A percentile compares a stretch with the other conserved stretches of the same genome.
Conservation (phyloP, 192 early-diverging fungal species). For the Rhizoclosmatium sp. region DNA sequence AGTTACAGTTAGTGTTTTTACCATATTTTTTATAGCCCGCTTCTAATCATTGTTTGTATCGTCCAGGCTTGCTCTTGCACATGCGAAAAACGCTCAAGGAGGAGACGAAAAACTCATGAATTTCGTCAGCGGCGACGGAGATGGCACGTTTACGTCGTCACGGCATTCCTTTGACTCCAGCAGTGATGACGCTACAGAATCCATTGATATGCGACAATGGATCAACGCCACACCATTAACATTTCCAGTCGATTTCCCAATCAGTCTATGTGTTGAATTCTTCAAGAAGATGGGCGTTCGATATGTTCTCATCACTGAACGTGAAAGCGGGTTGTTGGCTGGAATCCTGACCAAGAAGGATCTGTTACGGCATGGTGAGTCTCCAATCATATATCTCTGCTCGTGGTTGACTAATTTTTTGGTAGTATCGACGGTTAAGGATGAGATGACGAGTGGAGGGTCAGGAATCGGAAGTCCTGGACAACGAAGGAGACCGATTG, state of each 20-base stretch:
- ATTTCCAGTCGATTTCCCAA: slow-evolving; percentile 48
- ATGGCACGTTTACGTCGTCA: not conserved
- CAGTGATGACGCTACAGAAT: not conserved
- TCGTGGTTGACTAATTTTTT: not conserved
- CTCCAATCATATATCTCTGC: not conserved
- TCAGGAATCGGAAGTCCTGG: no score
- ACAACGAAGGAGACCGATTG: no score
- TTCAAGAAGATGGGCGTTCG: slow-evolving; percentile 64
- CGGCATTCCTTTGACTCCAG: slow-evolving; percentile 16
- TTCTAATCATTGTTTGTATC: not conserved
- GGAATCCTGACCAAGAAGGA: slow-evolving; percentile 59
- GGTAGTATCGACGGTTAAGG: not conserved
- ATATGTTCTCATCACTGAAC: slow-evolving; percentile 46
- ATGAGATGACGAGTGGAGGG: no score
- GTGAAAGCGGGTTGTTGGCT: slow-evolving; percentile 37
- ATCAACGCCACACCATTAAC: slow-evolving; percentile 59
- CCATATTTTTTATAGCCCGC: slow-evolving; percentile 7
- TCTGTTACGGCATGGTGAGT: slow-evolving; percentile 47
- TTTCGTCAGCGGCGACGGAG: slow-evolving; percentile 16
- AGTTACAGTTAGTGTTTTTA: slow-evolving; percentile 74
- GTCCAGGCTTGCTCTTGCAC: slow-evolving; percentile 7
- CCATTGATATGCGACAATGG: slow-evolving; percentile 55
- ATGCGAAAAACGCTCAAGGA: not conserved
- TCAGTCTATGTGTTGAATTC: slow-evolving; percentile 57
- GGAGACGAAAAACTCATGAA: not conserved